Conservation (phyloP, 2,329 filamentous ascomycete genomes). For the Passalora sequoiae region DNA sequence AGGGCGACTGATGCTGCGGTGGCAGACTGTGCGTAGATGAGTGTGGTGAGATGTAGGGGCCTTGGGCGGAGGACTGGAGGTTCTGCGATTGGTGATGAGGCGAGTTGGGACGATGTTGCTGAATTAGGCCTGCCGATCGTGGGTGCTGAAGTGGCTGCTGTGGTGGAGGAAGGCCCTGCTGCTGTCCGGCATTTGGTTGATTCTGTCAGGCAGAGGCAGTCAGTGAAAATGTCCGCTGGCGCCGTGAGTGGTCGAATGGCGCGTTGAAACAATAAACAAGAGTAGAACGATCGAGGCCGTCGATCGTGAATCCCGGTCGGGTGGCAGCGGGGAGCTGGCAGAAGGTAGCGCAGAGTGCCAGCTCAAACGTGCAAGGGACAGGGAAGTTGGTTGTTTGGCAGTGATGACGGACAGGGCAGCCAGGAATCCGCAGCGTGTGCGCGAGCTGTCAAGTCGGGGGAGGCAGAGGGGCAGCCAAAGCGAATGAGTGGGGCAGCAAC, state of each 20-base stretch:
- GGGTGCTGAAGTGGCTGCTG: conserved; percentile 63
- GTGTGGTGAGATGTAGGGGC: conserved; percentile 64
- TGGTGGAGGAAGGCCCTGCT: conserved; percentile 63
- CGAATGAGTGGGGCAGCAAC: too few species aligned
- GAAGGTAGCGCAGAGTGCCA: conserved; percentile 4
- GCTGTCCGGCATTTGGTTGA: conserved; percentile 34
- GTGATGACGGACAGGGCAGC: conserved; percentile 5
- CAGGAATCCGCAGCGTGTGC: too few species aligned
- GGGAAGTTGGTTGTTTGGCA: conserved; percentile 11
- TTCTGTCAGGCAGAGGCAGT: conserved; percentile 23
- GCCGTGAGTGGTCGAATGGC: conserved; percentile 14
- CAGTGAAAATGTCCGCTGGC: conserved; percentile 17
- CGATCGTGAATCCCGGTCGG: conserved; percentile 17
- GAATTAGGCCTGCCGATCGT: conserved; percentile 67
- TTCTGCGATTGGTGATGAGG: conserved; percentile 53
- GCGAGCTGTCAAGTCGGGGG: conserved; percentile 12
- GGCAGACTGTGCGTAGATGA: conserved; percentile 54
- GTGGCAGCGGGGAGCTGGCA: conserved; percentile 5
- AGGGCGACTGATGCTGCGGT: conserved; percentile 52
- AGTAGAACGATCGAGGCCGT: not conserved
- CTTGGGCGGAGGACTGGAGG: conserved; percentile 52
- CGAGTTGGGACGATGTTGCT: conserved; percentile 61
- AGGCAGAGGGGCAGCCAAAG: conserved; percentile 8
- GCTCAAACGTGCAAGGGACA: conserved; percentile 7
- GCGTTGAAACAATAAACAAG: conserved; percentile 5